These are phyloP conservation scores for Galeopsis tetrahit DNA, from an alignment of 257 asterid genomes.

Conservation along the genomic window DNA sequence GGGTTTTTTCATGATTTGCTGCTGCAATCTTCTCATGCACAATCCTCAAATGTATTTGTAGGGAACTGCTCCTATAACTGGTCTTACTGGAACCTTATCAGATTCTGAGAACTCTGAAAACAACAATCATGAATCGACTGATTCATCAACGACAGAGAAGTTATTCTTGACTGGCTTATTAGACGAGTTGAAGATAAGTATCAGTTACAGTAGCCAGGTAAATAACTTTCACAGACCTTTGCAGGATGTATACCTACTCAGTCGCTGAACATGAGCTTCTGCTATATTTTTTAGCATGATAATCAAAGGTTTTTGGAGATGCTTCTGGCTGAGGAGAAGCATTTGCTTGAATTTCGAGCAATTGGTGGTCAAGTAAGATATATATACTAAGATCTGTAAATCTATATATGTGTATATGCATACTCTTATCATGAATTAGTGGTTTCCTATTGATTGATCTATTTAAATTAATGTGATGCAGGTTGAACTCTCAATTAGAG, in stretches of 20 bases:
- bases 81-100: conserved; percentile 70
- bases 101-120: conserved; percentile 78
- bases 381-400: conserved; percentile 19
- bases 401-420: background rate
- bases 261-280: conserved; percentile 30
- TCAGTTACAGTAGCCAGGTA: conserved; percentile 81
- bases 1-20: conserved; percentile 12
- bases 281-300: conserved; percentile 50
- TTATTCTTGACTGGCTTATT: conserved; percentile 78
- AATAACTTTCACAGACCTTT: conserved; percentile 28
- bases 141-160: conserved; percentile 58
- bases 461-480: conserved; percentile 42
- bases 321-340: conserved; percentile 87
- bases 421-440: conserved; percentile 17
- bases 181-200: conserved; percentile 84
- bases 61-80: conserved; percentile 76
- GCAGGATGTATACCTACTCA: conserved; percentile 13
- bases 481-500: conserved; percentile 87
- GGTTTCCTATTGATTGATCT: conserved; percentile 28
- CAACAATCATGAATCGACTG: conserved; percentile 51
- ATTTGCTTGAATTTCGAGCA: conserved; percentile 91
- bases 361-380: conserved; percentile 88
- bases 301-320: conserved; percentile 59
- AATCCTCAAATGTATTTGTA: conserved; percentile 42
- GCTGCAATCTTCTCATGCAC: conserved; percentile 21